Evolutionary conservation across 768 basidiomycete species (phyloP).

Genomic region (Kwoniella dendrophila): DNA sequence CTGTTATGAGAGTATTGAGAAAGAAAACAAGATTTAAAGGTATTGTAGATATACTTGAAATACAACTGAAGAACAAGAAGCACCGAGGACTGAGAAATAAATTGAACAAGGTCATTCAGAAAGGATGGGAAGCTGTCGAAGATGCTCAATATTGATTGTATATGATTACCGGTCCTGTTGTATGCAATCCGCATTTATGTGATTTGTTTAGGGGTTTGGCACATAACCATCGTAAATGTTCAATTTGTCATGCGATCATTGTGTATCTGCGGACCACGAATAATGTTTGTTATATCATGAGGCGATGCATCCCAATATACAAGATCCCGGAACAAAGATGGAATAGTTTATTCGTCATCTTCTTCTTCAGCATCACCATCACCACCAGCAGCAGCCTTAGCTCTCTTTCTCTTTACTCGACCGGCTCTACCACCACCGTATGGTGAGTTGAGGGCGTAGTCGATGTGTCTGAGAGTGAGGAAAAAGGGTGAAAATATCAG

Average conservation of each 20-base stretch:
- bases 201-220: not conserved
- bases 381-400: conserved; percentile 85
- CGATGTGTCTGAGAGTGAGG: conserved; percentile 69
- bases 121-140: conserved; percentile 30
- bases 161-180: not conserved
- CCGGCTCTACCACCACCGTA: conserved; percentile 85
- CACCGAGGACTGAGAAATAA: conserved; percentile 8
- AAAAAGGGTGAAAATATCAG: not conserved
- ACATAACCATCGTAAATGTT: too few species aligned
- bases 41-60: conserved; percentile 22
- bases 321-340: conserved; percentile 6
- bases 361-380: conserved; percentile 90
- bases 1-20: conserved; percentile 28
- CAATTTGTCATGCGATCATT: not conserved
- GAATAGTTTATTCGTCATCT: conserved; percentile 62
- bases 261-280: not conserved
- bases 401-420: conserved; percentile 98
- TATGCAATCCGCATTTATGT: not conserved
- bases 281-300: conserved; percentile 14
- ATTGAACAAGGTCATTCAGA: conserved; percentile 5
- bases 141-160: conserved; percentile 28
- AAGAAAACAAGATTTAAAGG: conserved; percentile 31
- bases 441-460: conserved; percentile 95
- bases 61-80: conserved; percentile 10
- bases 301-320: conserved; percentile 24